These are phyloP conservation scores for Asterella californica DNA, from an alignment of 225 moss, liverwort and hornwort species.

Conservation along the genomic window DNA sequence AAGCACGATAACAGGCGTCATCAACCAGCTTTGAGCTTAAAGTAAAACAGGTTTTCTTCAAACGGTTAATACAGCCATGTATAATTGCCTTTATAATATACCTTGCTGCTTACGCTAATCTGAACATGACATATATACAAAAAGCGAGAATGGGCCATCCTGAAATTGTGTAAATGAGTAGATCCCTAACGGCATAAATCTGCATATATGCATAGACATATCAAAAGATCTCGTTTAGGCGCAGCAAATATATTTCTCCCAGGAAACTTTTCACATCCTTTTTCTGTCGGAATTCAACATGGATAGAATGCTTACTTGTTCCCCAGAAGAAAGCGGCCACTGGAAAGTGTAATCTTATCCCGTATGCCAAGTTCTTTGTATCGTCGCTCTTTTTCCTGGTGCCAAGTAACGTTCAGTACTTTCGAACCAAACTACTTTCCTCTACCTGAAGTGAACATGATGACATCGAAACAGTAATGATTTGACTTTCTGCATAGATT, in stretches of 20 bases:
- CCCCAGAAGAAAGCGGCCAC: slow-evolving; percentile 92
- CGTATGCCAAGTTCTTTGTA: slow-evolving; percentile 95
- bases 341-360: slow-evolving; percentile 92
- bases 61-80: too few species aligned
- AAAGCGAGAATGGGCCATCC: neutral
- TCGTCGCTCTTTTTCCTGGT: slow-evolving; percentile 87
- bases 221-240: neutral
- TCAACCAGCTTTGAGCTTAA: neutral
- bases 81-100: neutral
- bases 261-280: neutral
- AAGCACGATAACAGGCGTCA: slow-evolving; percentile 1
- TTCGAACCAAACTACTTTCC: neutral
- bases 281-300: neutral
- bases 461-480: neutral
- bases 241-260: neutral
- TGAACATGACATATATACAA: neutral
- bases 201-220: neutral
- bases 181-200: too few species aligned
- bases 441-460: neutral
- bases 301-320: slow-evolving; percentile 58
- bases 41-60: neutral
- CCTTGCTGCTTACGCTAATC: neutral
- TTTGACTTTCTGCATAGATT: neutral
- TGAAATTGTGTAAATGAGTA: neutral
- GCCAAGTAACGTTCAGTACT: neutral